Evolutionary conservation across 2,329 filamentous ascomycete genomes (phyloP).

Genomic region (Cladosporium sp.): DNA sequence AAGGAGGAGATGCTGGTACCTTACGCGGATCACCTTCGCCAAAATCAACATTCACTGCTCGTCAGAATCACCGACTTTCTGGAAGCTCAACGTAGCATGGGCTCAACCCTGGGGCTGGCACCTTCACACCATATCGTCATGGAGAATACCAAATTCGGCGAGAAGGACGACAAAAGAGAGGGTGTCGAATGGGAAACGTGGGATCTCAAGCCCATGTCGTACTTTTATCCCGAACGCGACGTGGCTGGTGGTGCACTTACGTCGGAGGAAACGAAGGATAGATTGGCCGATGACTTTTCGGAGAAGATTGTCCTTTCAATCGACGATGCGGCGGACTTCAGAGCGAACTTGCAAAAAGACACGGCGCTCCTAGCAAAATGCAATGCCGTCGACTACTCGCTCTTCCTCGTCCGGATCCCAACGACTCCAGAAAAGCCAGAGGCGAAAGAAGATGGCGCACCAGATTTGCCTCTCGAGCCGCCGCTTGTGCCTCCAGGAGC

Average conservation of each 20-base stretch:
- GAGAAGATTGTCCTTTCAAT: conserved; percentile 58
- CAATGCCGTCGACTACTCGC: conserved; percentile 70
- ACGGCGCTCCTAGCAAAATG: conserved; percentile 57
- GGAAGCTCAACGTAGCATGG: conserved; percentile 53
- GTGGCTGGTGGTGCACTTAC: conserved; percentile 60
- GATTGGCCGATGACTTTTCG: conserved; percentile 62
- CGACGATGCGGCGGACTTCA: conserved; percentile 53
- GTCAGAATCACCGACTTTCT: conserved; percentile 69
- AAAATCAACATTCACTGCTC: conserved; percentile 56
- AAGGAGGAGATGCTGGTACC: conserved; percentile 59
- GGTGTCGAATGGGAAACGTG: conserved; percentile 61
- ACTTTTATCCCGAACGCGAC: conserved; percentile 72
- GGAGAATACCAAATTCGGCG: conserved; percentile 67
- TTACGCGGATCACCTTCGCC: conserved; percentile 60
- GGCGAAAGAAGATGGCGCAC: conserved; percentile 24
- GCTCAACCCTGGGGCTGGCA: conserved; percentile 54
- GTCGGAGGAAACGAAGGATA: conserved; percentile 60
- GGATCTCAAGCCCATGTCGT: conserved; percentile 68
- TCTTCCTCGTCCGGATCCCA: conserved; percentile 62
- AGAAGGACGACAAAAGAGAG: conserved; percentile 38
- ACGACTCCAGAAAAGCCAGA: conserved; percentile 11
- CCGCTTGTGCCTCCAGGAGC: conserved; percentile 28
- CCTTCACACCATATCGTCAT: conserved; percentile 72
- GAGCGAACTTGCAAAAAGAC: conserved; percentile 54
- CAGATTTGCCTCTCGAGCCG: conserved; percentile 31